Evolutionary conservation across 1,284 basidiomycete genomes (phyloP).

Genomic region (Agaricales sp.): DNA sequence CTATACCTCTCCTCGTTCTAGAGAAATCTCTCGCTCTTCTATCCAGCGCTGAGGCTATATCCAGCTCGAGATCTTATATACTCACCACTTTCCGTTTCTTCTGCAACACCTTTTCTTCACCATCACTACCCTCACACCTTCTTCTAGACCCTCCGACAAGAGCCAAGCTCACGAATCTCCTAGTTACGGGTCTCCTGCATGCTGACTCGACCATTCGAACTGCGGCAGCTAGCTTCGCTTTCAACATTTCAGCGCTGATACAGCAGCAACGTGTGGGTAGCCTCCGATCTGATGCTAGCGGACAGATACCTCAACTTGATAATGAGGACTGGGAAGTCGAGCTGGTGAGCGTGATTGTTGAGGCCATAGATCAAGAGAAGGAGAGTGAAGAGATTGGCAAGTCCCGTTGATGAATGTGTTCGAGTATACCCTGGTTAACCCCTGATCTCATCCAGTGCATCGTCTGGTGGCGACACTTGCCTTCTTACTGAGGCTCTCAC

Average conservation of each 20-base stretch:
- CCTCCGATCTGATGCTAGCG: slow-evolving; percentile 24
- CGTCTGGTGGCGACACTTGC: slow-evolving; percentile 70
- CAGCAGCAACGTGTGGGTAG: slow-evolving; percentile 48
- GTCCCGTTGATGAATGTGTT: slow-evolving; percentile 20
- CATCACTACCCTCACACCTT: slow-evolving; percentile 40
- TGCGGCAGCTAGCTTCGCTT: slow-evolving; percentile 73
- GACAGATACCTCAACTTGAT: slow-evolving; percentile 25
- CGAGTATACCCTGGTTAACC: slow-evolving; percentile 3
- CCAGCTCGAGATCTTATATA: slow-evolving; percentile 43
- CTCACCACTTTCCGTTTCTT: slow-evolving; percentile 66
- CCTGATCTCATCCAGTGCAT: slow-evolving; percentile 42
- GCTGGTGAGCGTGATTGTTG: slow-evolving; percentile 67
- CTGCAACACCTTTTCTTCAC: slow-evolving; percentile 61
- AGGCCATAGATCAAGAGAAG: slow-evolving; percentile 61
- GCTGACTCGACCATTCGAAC: slow-evolving; percentile 59
- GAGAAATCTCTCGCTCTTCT: not conserved
- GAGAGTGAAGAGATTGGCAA: slow-evolving; percentile 71
- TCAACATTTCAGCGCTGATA: slow-evolving; percentile 60
- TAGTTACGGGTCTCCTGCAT: slow-evolving; percentile 63
- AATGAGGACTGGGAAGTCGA: slow-evolving; percentile 81
- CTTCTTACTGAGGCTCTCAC: slow-evolving; percentile 62
- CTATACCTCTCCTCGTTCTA: slow-evolving; percentile 17
- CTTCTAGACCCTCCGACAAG: slow-evolving; percentile 27
- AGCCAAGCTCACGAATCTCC: slow-evolving; percentile 30
- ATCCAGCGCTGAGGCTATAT: slow-evolving; percentile 9